Conservation (phyloP, 2,329 filamentous ascomycete genomes). For the Stenocarpella maydis region DNA sequence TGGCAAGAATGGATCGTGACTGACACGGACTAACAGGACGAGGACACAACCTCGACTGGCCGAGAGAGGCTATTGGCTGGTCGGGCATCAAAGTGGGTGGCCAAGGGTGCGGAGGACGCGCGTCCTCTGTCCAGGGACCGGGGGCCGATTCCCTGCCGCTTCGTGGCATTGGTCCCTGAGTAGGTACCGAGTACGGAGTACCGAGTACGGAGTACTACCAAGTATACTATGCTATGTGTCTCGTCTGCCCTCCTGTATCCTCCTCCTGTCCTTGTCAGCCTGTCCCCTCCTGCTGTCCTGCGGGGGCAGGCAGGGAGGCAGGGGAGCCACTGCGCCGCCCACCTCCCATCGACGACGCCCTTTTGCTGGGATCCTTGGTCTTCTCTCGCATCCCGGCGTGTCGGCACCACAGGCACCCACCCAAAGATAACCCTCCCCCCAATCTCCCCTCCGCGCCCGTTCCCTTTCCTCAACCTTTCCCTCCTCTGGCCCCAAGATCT, state of each 20-base stretch:
- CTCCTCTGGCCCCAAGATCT: not conserved
- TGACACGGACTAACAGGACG: too few species aligned
- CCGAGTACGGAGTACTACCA: too few species aligned
- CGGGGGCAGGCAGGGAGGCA: too few species aligned
- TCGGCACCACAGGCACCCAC: slow-evolving; percentile 26
- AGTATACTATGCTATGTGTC: too few species aligned
- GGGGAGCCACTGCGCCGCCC: slow-evolving; percentile 12
- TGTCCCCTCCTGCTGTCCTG: too few species aligned
- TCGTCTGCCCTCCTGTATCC: too few species aligned
- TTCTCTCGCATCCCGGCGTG: not conserved
- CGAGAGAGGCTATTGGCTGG: too few species aligned
- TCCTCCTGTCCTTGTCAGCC: too few species aligned
- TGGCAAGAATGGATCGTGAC: too few species aligned
- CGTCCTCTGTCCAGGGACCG: slow-evolving; percentile 22
- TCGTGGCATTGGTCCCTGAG: not conserved
- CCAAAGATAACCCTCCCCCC: slow-evolving; percentile 23
- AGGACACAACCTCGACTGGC: too few species aligned
- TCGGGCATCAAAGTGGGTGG: slow-evolving; percentile 24
- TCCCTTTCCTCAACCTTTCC: not conserved
- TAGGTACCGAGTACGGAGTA: too few species aligned
- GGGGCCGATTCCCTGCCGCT: slow-evolving; percentile 16
- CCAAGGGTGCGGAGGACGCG: slow-evolving; percentile 18
- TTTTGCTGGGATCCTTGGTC: not conserved
- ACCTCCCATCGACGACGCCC: not conserved
- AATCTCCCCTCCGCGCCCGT: slow-evolving; percentile 1